Evolutionary conservation across 2,329 filamentous ascomycete species (phyloP), one percentile per base, ranked within the genome.

Genomic region (Sporothrix protearum): DNA sequence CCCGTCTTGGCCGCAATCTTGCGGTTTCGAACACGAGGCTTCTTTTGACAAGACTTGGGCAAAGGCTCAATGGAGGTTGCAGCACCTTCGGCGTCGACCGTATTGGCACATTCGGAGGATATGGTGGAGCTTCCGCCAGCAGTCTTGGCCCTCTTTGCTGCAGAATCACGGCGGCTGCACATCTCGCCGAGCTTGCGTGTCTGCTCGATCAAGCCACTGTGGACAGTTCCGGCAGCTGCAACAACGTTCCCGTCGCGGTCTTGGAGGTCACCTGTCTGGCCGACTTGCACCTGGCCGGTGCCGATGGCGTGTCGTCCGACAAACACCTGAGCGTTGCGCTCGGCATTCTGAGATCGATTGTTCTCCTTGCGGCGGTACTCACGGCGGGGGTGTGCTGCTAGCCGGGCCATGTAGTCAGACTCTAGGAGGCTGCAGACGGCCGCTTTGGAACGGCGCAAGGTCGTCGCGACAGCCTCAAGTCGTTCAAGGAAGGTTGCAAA

Each of bases 341-440:
- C 73, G 2, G 71, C 71, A 68, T 76, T 76, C 42, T 76, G 75
- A 25, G 71, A 68, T 5, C 73, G 74, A 57, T 76, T 76, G 73
- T 73, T 74, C 36, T 73, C 71, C 68, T 76, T 76, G 55, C 75
- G 73, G 55, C 73, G 72, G 57, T 71, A 71, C 71, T 76, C 75
- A 66, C 73, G 72, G 7, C 39, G 61, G 45, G 75, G 75, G 47
- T 75, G 74, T 0, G 73, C 70, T 2, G 68, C 73, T 42, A 76
- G 72, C 19, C 75, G 74, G 16, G 71, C 71, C 68, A 70, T 63
- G 49, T 75, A 75, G 66, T 70, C 61, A 1, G 73, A 74, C 68
- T 73, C 73, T 3, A 76, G 71, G 57, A 76, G 69, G 45, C 74
- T 74, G 68, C 72, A 72, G 6, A 76, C 75, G 42, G 72, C 71